Percentiles rank a stretch among this genome's conserved stretches.
Conservation (phyloP, 2,329 filamentous ascomycete genomes). For the Venturia effusa region DNA sequence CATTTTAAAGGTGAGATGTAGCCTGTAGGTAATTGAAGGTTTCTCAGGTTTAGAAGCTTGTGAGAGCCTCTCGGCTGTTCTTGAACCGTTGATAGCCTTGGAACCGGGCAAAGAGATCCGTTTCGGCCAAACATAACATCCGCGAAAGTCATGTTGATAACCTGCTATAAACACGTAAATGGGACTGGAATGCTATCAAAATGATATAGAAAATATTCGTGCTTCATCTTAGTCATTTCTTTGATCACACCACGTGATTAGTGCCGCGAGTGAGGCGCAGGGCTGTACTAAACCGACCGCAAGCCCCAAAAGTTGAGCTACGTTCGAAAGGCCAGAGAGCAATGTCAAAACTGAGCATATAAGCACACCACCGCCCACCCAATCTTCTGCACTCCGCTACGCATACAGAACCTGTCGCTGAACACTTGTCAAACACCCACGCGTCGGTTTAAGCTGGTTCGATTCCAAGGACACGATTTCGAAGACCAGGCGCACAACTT, state of each 20-base stretch:
- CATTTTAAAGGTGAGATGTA: background rate
- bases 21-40: background rate
- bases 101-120: background rate
- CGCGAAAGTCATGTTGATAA: background rate
- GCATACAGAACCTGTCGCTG: background rate
- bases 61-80: background rate
- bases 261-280: background rate
- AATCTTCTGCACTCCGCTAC: background rate
- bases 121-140: background rate
- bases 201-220: background rate
- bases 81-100: background rate
- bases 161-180: background rate
- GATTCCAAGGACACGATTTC: constrained; percentile 4
- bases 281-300: background rate
- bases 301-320: background rate
- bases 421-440: background rate
- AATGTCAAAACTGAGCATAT: background rate
- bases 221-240: background rate
- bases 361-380: background rate
- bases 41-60: background rate
- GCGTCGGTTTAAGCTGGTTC: background rate
- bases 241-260: background rate
- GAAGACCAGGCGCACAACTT: constrained; percentile 3
- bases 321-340: background rate
- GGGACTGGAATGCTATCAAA: background rate